Percentiles rank a stretch among this genome's conserved stretches.
Evolutionary conservation across 441 rosid genomes (phyloP).

Genomic region (Adansonia madagascariensis): DNA sequence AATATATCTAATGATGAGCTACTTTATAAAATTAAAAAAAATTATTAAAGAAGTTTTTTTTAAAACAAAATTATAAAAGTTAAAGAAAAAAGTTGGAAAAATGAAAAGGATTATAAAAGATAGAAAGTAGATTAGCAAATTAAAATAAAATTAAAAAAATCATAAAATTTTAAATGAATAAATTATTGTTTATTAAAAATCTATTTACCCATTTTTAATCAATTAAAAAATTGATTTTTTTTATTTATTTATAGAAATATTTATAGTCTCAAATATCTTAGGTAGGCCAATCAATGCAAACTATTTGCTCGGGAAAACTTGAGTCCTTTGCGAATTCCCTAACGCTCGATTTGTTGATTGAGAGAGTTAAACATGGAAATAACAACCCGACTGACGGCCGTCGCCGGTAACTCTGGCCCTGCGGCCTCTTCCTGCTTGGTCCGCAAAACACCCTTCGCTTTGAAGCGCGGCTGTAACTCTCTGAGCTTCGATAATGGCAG

Average conservation of each 20-base stretch:
- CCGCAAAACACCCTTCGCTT: constrained; percentile 10
- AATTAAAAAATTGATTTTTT: too few species aligned
- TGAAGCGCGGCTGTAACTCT: constrained; percentile 1
- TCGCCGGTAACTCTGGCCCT: not conserved
- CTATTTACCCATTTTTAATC: too few species aligned
- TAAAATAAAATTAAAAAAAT: too few species aligned
- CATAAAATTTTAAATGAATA: too few species aligned
- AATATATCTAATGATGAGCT: too few species aligned
- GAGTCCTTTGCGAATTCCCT: not conserved
- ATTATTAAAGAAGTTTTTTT: too few species aligned
- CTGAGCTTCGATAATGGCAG: not conserved
- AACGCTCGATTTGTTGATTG: not conserved
- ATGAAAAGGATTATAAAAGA: too few species aligned
- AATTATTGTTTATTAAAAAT: too few species aligned
- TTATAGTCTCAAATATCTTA: not conserved
- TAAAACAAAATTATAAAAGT: too few species aligned
- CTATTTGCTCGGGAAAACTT: not conserved
- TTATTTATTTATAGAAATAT: not conserved
- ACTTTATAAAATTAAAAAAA: too few species aligned
- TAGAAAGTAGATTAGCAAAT: too few species aligned
- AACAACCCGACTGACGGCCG: constrained; percentile 18
- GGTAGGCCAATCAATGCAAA: not conserved
- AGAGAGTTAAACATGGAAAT: not conserved
- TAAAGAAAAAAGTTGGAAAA: too few species aligned
- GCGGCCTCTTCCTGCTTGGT: constrained; percentile 42